A percentile compares a stretch with the other conserved stretches of the same genome.
Evolutionary conservation across 1,284 basidiomycete species (phyloP).

Genomic region (Phenoliferia sp.): DNA sequence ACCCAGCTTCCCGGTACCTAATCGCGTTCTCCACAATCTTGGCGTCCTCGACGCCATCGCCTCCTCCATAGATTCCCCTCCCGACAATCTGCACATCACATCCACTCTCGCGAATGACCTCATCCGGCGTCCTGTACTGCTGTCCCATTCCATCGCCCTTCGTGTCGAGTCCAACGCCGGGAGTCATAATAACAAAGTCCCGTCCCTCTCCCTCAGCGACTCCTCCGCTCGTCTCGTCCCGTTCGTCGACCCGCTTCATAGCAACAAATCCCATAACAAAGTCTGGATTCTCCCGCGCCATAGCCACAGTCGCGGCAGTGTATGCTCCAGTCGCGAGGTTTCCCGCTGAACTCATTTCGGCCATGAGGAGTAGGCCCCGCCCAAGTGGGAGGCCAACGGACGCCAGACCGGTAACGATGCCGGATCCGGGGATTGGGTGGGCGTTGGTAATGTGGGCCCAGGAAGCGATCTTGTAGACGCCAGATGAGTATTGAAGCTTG

Average conservation of each 20-base stretch:
- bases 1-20: slow-evolving; percentile 79
- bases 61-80: slow-evolving; percentile 83
- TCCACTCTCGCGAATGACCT: slow-evolving; percentile 79
- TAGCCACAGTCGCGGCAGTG: slow-evolving; percentile 75
- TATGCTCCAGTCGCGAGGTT: slow-evolving; percentile 79
- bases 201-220: slow-evolving; percentile 46
- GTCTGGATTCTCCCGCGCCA: slow-evolving; percentile 72
- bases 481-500: slow-evolving; percentile 86
- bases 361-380: slow-evolving; percentile 83
- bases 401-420: slow-evolving; percentile 81
- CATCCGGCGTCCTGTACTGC: slow-evolving; percentile 86
- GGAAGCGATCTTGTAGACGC: slow-evolving; percentile 86
- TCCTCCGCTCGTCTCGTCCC: slow-evolving; percentile 36
- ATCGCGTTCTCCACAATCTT: slow-evolving; percentile 67
- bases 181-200: slow-evolving; percentile 88
- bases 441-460: slow-evolving; percentile 99
- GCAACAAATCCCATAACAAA: slow-evolving; percentile 97
- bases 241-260: slow-evolving; percentile 69
- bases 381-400: slow-evolving; percentile 78
- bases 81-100: slow-evolving; percentile 99
- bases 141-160: slow-evolving; percentile 89
- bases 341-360: slow-evolving; percentile 93
- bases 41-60: slow-evolving; percentile 55
- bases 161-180: slow-evolving; percentile 81
- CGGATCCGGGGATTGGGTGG: slow-evolving; percentile 83